phyloP scores from a whole-genome alignment of 1,284 basidiomycete species.

The Naganishia albida region DNA sequence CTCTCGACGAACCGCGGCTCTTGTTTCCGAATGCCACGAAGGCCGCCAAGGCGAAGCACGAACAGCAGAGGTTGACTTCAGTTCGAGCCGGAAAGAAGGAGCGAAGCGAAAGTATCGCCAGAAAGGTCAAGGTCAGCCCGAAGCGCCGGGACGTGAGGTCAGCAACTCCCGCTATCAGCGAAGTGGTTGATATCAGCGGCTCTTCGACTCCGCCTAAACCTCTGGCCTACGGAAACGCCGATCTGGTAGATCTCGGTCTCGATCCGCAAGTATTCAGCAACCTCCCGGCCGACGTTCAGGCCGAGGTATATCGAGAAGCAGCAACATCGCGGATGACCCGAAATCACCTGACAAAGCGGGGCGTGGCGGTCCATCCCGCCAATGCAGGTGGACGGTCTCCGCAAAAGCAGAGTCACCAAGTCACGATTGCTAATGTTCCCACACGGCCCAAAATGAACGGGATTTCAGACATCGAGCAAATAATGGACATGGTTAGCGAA shows the following conservation, averaged over 20 bases:
- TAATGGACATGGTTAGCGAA: constrained; percentile 66
- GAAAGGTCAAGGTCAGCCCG: constrained; percentile 6
- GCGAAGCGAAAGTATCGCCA: constrained; percentile 1
- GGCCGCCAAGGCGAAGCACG: background rate
- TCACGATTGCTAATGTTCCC: constrained; percentile 58
- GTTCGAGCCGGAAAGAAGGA: constrained; percentile 6
- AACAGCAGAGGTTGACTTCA: constrained; percentile 11
- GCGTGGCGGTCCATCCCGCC: constrained; percentile 37
- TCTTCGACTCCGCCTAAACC: constrained; percentile 9
- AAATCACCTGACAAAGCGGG: constrained; percentile 15
- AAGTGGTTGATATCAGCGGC: constrained; percentile 21
- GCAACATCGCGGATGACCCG: constrained; percentile 3
- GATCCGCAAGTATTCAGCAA: constrained; percentile 71
- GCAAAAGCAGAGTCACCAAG: constrained; percentile 43
- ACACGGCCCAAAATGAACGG: constrained; percentile 61
- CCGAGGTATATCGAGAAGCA: constrained; percentile 55
- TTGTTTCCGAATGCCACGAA: constrained; percentile 9
- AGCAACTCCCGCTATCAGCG: constrained; percentile 6
- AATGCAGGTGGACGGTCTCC: constrained; percentile 51
- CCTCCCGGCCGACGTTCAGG: constrained; percentile 68
- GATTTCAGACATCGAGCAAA: constrained; percentile 65
- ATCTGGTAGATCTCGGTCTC: constrained; percentile 65
- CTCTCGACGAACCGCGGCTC: background rate
- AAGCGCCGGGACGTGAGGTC: constrained; percentile 12
- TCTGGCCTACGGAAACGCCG: constrained; percentile 47